Evolutionary conservation across 768 basidiomycete species (phyloP).

Genomic region (Xerocomellus dryophilus): DNA sequence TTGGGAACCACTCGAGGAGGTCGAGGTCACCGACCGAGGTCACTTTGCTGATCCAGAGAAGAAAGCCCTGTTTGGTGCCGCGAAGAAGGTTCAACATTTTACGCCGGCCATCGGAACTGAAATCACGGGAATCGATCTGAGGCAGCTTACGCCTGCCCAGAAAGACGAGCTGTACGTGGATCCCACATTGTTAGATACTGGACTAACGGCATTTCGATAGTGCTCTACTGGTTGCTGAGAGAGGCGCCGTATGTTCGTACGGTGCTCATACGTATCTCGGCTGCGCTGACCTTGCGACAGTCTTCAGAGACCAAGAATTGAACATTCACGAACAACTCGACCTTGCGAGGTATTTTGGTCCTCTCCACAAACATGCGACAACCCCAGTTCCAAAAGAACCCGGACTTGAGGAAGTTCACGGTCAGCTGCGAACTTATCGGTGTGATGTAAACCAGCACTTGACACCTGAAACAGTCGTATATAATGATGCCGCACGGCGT

Average conservation of each 20-base stretch:
- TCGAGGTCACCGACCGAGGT: slow-evolving; percentile 64
- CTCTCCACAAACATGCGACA: slow-evolving; percentile 79
- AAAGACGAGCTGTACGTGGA: slow-evolving; percentile 73
- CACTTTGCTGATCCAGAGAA: slow-evolving; percentile 69
- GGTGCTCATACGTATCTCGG: background rate
- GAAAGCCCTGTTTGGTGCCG: slow-evolving; percentile 59
- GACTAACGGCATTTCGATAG: slow-evolving; percentile 34
- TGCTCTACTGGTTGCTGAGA: slow-evolving; percentile 69
- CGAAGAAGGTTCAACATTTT: slow-evolving; percentile 62
- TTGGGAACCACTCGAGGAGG: slow-evolving; percentile 61
- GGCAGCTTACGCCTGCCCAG: slow-evolving; percentile 60
- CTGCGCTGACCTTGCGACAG: slow-evolving; percentile 31
- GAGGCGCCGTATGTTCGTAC: slow-evolving; percentile 69
- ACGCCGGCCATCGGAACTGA: slow-evolving; percentile 77
- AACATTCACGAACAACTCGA: slow-evolving; percentile 66
- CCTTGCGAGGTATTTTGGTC: slow-evolving; percentile 69
- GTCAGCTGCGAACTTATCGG: slow-evolving; percentile 34
- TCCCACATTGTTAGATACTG: background rate
- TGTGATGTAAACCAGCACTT: background rate
- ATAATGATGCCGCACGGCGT: slow-evolving; percentile 61
- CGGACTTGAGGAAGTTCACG: slow-evolving; percentile 75
- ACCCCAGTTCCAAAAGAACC: slow-evolving; percentile 68
- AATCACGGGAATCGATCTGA: slow-evolving; percentile 67
- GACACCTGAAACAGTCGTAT: slow-evolving; percentile 51
- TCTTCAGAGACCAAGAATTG: slow-evolving; percentile 74